Base-by-base conservation (phyloP, 1,284 basidiomycete genomes). In the Anthracocystis walkeri region DNA sequence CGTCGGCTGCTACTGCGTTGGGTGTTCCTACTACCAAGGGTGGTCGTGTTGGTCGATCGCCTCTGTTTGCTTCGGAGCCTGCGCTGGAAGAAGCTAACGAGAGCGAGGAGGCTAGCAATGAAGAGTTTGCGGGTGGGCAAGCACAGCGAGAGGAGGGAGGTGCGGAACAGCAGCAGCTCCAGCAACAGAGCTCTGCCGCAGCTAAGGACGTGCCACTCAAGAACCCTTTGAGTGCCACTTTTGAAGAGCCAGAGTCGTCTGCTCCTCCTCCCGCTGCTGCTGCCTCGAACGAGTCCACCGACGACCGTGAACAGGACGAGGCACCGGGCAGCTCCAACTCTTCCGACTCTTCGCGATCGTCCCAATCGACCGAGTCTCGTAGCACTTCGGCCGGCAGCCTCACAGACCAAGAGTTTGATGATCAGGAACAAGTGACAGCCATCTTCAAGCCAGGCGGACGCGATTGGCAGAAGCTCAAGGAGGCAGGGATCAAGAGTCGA, bases 401-500 rank as follows among this genome's bases (percentile, higher is more conserved):
- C 50, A 75, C 64, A 2, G 72, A 75, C 20, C 63, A 75, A 20
- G 74, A 79, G 16, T 23, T 63, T 11, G 77, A 77, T 35, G 67
- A 72, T 2, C 64, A 75, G n/a, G 71, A 82, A n/a, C 80, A 78
- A 44, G 64, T 80, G 25, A 82, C 80, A 0, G 80, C 80, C 20
- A 75, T 80, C 55, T 82, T 68, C 61, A 66, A 80, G 53, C 79
- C 79, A 0, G 75, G 73, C 25, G 68, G 68, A 21, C 63, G 66
- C 27, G 79, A 82, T 52, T 82, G 80, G 80, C 67, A 72, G 29
- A 75, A 78, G 59, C 74, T 81, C 50, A 79, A 76, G 52, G 75
- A 80, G 42, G 79, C 71, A 4, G 75, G 79, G n/a, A 52, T 70
- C 25, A 44, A 58, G 49, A 65, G 63, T 38, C 73, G 80, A 44